Percentiles rank a stretch among this genome's conserved stretches.
Conservation (phyloP, 2,329 filamentous ascomycete species). For the Trichoderma sp. region DNA sequence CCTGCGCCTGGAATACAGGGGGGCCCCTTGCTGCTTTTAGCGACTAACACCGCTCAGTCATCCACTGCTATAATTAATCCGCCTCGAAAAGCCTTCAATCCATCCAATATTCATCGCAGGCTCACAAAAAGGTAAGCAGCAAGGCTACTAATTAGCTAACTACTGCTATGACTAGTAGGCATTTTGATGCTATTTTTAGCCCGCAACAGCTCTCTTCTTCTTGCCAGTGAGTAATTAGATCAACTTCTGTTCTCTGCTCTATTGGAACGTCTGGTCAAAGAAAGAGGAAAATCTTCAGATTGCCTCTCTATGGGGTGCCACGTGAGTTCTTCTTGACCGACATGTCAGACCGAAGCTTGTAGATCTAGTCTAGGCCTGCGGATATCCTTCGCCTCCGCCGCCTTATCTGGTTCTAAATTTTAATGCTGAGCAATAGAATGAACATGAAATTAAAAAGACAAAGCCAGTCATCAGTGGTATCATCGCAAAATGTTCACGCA, state of each 20-base stretch:
- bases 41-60: not conserved
- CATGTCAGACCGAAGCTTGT: not conserved
- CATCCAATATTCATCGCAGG: not conserved
- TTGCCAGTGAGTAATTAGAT: not conserved
- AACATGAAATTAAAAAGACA: not conserved
- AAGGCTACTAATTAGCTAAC: not conserved
- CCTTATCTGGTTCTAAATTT: not conserved
- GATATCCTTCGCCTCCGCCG: not conserved
- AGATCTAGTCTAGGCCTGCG: not conserved
- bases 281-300: not conserved
- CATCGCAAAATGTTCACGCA: not conserved
- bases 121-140: not conserved
- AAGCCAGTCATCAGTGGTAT: not conserved
- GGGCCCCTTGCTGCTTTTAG: not conserved
- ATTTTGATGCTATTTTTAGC: not conserved
- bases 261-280: not conserved
- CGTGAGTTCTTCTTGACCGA: not conserved
- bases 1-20: not conserved
- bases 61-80: constrained; percentile 1
- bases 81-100: not conserved
- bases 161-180: not conserved
- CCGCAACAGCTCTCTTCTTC: not conserved
- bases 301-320: not conserved
- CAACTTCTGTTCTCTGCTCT: not conserved
- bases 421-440: not conserved